These are phyloP conservation scores for Fusarium sororula DNA, from an alignment of 2,329 filamentous ascomycete species.

Conservation along the genomic window DNA sequence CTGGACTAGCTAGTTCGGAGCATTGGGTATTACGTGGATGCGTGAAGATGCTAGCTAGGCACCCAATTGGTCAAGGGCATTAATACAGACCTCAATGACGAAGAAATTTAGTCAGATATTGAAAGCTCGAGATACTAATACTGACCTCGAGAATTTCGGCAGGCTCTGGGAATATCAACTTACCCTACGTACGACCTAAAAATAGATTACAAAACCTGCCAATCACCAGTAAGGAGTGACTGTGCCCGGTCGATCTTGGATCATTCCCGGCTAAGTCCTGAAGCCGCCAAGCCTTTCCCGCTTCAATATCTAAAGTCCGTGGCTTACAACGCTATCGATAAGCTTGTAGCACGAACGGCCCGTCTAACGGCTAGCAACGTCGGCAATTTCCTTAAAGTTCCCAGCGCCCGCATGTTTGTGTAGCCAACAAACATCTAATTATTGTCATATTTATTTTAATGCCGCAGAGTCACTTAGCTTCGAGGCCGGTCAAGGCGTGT, in stretches of 20 bases:
- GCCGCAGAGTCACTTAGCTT: background rate
- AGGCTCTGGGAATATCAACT: background rate
- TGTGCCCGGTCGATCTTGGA: background rate
- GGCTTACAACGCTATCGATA: slow-evolving; percentile 1
- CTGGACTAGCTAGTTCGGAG: too few species aligned
- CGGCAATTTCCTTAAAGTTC: background rate
- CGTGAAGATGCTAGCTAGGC: too few species aligned
- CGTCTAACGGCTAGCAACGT: background rate
- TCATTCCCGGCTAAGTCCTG: background rate
- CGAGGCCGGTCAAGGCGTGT: slow-evolving; percentile 20
- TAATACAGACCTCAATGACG: too few species aligned
- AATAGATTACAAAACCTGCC: rapidly evolving
- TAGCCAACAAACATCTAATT: background rate
- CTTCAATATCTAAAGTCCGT: background rate
- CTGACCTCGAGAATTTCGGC: rapidly evolving
- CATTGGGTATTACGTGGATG: too few species aligned
- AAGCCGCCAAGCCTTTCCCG: background rate
- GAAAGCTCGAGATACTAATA: background rate
- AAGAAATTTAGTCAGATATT: background rate
- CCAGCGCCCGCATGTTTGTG: background rate
- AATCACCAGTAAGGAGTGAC: background rate
- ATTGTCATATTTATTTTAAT: background rate
- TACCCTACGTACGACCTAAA: background rate
- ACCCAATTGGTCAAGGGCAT: too few species aligned
- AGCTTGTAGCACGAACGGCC: background rate